phyloP scores from a whole-genome alignment of 2,329 filamentous ascomycete genomes.

The Fusarium marasasianum region DNA sequence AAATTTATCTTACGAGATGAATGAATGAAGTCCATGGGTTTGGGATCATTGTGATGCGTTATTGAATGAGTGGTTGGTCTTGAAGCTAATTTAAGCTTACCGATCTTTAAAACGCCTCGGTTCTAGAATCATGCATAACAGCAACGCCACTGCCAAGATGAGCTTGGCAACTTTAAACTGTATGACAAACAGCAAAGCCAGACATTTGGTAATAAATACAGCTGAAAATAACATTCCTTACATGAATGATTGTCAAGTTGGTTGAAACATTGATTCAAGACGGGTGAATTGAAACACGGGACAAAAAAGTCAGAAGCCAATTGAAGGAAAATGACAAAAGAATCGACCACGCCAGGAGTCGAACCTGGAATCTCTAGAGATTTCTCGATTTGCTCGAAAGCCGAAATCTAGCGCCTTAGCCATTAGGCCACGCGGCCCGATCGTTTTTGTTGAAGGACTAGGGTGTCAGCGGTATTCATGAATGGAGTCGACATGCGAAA shows the following conservation, averaged over 20 bases:
- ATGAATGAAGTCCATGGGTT: neutral
- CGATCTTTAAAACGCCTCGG: neutral
- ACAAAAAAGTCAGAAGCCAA: fast-evolving
- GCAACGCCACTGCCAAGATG: neutral
- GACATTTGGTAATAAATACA: neutral
- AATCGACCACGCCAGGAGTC: conserved; percentile 49
- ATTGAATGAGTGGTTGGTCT: neutral
- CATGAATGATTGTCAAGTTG: neutral
- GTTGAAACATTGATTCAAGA: neutral
- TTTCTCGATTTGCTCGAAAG: conserved; percentile 15
- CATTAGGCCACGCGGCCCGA: conserved; percentile 50
- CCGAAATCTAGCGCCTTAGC: conserved; percentile 51
- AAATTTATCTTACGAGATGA: neutral
- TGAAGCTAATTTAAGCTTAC: neutral
- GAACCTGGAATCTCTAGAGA: conserved; percentile 51
- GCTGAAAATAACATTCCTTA: neutral
- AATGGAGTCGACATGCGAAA: no score
- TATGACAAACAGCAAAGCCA: fast-evolving
- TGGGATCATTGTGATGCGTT: neutral
- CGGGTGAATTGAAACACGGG: neutral
- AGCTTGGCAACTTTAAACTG: neutral
- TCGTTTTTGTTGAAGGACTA: conserved; percentile 1
- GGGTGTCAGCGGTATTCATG: neutral
- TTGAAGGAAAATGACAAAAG: neutral
- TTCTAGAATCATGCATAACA: neutral